Evolutionary conservation across 176 grass and related monocot genomes (phyloP), one percentile per base, ranked within the genome.

Genomic region (Ananas comosus): DNA sequence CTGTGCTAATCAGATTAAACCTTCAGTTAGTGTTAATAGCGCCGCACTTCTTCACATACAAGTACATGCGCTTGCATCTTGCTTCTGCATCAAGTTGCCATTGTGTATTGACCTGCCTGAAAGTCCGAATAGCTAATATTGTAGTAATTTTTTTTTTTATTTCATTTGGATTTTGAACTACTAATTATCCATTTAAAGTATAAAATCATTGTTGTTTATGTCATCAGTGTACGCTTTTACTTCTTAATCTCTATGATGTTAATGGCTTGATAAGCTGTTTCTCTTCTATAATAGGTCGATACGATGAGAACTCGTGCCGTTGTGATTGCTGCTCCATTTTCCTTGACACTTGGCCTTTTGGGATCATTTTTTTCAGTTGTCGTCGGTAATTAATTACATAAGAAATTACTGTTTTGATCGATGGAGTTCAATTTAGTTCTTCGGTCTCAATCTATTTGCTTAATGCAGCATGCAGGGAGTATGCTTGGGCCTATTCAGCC

Each of bases 291-390:
- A 16, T 28, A 79, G 76, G 76, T 70, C 28, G 71, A 58, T 64
- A 50, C 10, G 17, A 71, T 79, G 76, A 64, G 23, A 70, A 50
- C 48, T 51, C 50, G 52, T 64, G 76, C 76, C 12, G 11, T 79
- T 51, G 17, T 70, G 76, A 51, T 79, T 64, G 67, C 76, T 50
- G 67, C 76, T 63, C 76, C 76, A 79, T 71, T 79, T 70, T 71
- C 76, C 9, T 48, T 79, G 19, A 79, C 76, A 12, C 53, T 79
- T 22, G 76, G 67, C 52, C 14, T 79, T 13, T 33, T 79, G 50
- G 76, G 76, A 79, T 79, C 76, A 10, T 16, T 70, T 11, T 48
- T 79, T 17, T 70, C 76, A 3, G 67, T 79, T 0, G 50, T 64
- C 13, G 4, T 70, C 61, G 69, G 69, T 70, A 71, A 70, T 49